Base-by-base conservation (phyloP, 164 flowering plant species). In the Aristolochia fimbriata region DNA sequence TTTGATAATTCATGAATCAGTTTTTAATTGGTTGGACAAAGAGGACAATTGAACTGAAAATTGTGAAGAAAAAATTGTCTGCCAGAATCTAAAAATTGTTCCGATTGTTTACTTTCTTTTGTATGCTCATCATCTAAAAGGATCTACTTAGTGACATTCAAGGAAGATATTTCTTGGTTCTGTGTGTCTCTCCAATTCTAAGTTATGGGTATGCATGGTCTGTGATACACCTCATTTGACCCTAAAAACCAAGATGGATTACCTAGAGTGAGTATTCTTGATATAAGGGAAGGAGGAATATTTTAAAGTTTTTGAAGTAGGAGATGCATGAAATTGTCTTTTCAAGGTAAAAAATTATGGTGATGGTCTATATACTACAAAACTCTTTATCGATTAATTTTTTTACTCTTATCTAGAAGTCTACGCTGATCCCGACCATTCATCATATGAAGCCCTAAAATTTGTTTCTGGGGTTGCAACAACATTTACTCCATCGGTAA, bases 351-450 rank as follows among this genome's bases (percentile, higher is more conserved):
- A 31, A 31, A 49, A 49, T 0, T 49, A 49, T 19, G 20, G 16
- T 22, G 20, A 50, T n/a, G 22, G 2, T 50, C 3, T 50, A 22
- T 19, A 19, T 10, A n/a, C 53, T 27, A n/a, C 20, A n/a, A 5
- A 50, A 50, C 7, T n/a, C 53, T 50, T 17, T 50, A n/a, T 19
- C 24, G 31, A 27, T 30, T 10, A 15, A 15, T 20, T 55, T 2
- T 2, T 30, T 22, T 31, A 67, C 17, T 70, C 61, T 69, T 33
- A 65, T 77, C 58, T 87, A 92, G 98, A 92, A 79, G 86, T 87
- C 25, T 89, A 89, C 79, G 96, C 98, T 47, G 96, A 92, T 78
- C 96, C 98, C 12, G 81, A 53, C 60, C 77, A 92, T 73, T 77
- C 91, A 61, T 84, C 96, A 21, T 89, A 85, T 65, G 74, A 82